These are phyloP conservation scores for Emmonsiellopsis sp. DNA, from an alignment of 2,329 filamentous ascomycete species.

Conservation along the genomic window DNA sequence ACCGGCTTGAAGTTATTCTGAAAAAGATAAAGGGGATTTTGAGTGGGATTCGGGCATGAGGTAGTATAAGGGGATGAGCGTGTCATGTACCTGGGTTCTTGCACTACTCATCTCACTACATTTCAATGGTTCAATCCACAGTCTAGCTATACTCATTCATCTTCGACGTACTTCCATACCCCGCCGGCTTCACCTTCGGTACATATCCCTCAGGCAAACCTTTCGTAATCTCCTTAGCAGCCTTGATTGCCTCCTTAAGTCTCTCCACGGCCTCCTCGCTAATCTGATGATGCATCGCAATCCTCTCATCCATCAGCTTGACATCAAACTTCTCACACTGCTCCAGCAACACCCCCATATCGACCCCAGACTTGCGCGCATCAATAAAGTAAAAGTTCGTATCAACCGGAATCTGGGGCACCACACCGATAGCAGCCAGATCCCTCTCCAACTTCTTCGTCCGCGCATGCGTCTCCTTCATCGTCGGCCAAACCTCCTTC, in stretches of 20 bases:
- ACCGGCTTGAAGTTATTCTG: too few relatives aligned
- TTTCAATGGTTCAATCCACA: not conserved
- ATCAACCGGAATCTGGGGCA: conserved; percentile 34
- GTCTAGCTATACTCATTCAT: conserved; percentile 21
- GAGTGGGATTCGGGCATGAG: too few relatives aligned
- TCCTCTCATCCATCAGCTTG: conserved; percentile 19
- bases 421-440: conserved; percentile 36
- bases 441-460: conserved; percentile 16
- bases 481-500: conserved; percentile 17
- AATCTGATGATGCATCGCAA: conserved; percentile 23
- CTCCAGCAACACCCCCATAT: conserved; percentile 19
- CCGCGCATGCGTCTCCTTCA: conserved; percentile 16
- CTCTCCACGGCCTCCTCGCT: conserved; percentile 23
- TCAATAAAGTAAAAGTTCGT: conserved; percentile 21
- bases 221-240: conserved; percentile 16
- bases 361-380: conserved; percentile 13
- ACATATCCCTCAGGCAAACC: conserved; percentile 12
- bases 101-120: too few relatives aligned
- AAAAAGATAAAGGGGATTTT: too few relatives aligned
- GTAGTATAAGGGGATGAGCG: too few relatives aligned
- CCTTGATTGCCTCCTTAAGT: conserved; percentile 17
- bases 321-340: conserved; percentile 17
- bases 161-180: conserved; percentile 18
- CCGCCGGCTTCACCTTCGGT: conserved; percentile 9
- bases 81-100: too few relatives aligned